Evolutionary conservation across 352 stramenopile genomes (phyloP).

Genomic region (Pythium sukuiense): DNA sequence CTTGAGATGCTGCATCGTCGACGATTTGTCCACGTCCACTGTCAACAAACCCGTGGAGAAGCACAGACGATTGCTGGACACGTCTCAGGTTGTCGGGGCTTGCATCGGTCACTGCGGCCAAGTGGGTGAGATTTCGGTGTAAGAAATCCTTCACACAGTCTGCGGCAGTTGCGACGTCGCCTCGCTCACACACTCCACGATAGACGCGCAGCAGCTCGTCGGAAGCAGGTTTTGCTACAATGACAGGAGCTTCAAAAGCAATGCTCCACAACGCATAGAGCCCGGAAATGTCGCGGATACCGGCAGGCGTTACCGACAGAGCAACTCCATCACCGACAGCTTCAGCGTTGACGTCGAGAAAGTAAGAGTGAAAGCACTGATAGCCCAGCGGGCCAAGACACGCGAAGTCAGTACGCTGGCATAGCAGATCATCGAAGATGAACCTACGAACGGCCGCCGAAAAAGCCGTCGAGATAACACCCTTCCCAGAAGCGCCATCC

Average conservation of each 20-base stretch:
- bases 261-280: slow-evolving; percentile 86
- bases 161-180: slow-evolving; percentile 34
- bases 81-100: slow-evolving; percentile 55
- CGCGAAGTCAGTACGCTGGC: slow-evolving; percentile 73
- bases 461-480: slow-evolving; percentile 73
- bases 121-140: slow-evolving; percentile 72
- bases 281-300: slow-evolving; percentile 39
- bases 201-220: slow-evolving; percentile 82
- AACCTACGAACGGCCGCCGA: slow-evolving; percentile 72
- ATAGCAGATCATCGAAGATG: slow-evolving; percentile 85
- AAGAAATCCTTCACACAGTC: slow-evolving; percentile 77
- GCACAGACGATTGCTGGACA: slow-evolving; percentile 75
- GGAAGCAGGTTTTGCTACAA: slow-evolving; percentile 78
- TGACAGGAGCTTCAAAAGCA: slow-evolving; percentile 73
- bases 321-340: slow-evolving; percentile 1
- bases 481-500: slow-evolving; percentile 16
- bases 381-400: slow-evolving; percentile 77
- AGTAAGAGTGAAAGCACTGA: slow-evolving; percentile 88
- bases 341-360: slow-evolving; percentile 68
- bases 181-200: slow-evolving; percentile 47
- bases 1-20: slow-evolving; percentile 26
- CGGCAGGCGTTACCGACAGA: not conserved
- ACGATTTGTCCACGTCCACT: slow-evolving; percentile 6
- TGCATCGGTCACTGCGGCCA: slow-evolving; percentile 51
- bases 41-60: slow-evolving; percentile 68